Base-by-base conservation (phyloP, 2,329 filamentous ascomycete genomes). In the Trichophyton mentagrophytes region DNA sequence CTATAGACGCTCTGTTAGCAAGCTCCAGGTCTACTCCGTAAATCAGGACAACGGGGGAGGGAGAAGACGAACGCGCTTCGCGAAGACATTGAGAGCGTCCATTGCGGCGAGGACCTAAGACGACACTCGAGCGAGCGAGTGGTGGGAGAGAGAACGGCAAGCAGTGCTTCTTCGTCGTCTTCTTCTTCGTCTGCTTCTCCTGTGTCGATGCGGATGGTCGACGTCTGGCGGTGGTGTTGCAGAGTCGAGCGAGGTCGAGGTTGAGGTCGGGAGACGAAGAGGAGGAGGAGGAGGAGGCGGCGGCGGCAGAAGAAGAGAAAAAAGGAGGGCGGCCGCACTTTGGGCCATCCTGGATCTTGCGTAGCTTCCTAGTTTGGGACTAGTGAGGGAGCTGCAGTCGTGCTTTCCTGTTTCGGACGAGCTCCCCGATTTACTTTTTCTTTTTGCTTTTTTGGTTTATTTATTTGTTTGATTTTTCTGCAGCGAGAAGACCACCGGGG, bases 31-130 rank as follows among this genome's bases (percentile, higher is more conserved):
- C 22, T 22, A 22, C 22, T 22, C 1, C 22, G 2, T 22, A 22
- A 22, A 3, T 3, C 22, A 22, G 22, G 22, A 22, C 22, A 22
- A 22, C 22, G 22, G 22, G 22, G 22, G 22, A 13, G 4, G 30
- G 17, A 6, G n/a, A 44, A 17, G n/a, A 60, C 60, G 38, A 17
- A 57, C 62, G 47, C 62, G 62, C 53, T 60, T 62, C 36, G 61
- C 56, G 47, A 64, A 59, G 53, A 60, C 56, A 55, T 59, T 58
- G 55, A 62, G 57, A 49, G 59, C 30, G 49, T 64, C 62, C 62
- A 64, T 64, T 59, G 36, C 58, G 17, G 58, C 46, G 49, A 38
- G 17, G 36, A 8, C 25, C 13, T 17, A 6, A 30, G 33, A 44
- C 51, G 30, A 25, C 56, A 33, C 20, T n/a, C 33, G 38, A 17